A percentile compares a stretch with the other conserved stretches of the same genome.
These are phyloP conservation scores for Neoscytalidium dimidiatum DNA, from an alignment of 2,329 filamentous ascomycete species.

Conservation along the genomic window DNA sequence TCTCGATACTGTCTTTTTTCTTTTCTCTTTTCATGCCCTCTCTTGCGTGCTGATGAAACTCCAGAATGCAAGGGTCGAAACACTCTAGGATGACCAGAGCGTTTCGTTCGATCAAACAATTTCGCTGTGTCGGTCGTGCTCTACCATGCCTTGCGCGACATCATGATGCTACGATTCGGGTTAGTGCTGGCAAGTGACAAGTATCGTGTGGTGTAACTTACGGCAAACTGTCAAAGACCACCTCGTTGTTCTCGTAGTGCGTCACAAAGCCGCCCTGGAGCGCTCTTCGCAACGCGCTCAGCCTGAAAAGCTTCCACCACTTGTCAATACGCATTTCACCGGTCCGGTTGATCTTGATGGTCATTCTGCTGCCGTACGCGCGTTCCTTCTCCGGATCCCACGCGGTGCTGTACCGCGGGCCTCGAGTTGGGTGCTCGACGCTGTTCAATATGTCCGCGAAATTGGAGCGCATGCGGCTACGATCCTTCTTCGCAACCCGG, in stretches of 20 bases:
- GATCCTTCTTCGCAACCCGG: conserved; percentile 66
- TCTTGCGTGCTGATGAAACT: background rate
- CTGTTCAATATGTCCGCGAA: conserved; percentile 68
- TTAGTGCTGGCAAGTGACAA: background rate
- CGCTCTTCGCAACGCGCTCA: conserved; percentile 62
- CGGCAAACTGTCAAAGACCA: conserved; percentile 18
- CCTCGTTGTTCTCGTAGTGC: conserved; percentile 40
- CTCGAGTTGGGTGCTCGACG: conserved; percentile 66
- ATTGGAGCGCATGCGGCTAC: conserved; percentile 65
- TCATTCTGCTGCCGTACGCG: conserved; percentile 63
- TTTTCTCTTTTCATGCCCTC: background rate
- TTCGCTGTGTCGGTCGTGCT: no score
- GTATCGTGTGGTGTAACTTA: background rate
- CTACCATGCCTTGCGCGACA: background rate
- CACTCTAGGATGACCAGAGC: no score
- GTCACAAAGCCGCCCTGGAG: conserved; percentile 49
- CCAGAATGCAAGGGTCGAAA: no score
- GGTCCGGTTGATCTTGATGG: conserved; percentile 59
- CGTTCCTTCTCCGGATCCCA: conserved; percentile 62
- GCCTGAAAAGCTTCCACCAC: conserved; percentile 72
- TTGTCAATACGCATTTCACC: conserved; percentile 66
- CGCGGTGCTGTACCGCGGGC: conserved; percentile 67
- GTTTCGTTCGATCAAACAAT: no score
- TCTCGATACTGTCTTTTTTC: background rate
- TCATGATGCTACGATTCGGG: background rate